These are phyloP conservation scores for Citrus trifoliata DNA, from an alignment of 345 rosid species.

Conservation along the genomic window DNA sequence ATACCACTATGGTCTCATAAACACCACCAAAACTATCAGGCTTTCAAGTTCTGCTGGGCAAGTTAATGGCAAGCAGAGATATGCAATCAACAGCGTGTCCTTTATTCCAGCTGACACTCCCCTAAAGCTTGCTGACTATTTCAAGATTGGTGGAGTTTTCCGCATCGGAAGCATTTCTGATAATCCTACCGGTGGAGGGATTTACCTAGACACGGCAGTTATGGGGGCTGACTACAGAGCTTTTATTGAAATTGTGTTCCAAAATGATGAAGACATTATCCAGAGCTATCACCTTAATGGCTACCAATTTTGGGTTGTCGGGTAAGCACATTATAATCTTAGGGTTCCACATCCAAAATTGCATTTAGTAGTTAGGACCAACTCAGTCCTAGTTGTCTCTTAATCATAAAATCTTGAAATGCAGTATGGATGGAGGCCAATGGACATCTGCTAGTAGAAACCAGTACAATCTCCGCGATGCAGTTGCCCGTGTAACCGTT, in stretches of 20 bases:
- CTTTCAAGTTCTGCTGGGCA: constrained; percentile 81
- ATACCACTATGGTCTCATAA: constrained; percentile 92
- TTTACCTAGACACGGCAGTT: constrained; percentile 85
- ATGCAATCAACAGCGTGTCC: constrained; percentile 85
- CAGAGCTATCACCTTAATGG: constrained; percentile 93
- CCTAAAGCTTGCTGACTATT: constrained; percentile 82
- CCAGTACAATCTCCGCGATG: constrained; percentile 82
- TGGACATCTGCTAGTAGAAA: constrained; percentile 69
- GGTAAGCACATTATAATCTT: constrained; percentile 45
- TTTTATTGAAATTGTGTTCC: constrained; percentile 75
- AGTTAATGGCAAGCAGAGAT: constrained; percentile 81
- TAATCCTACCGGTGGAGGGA: constrained; percentile 67
- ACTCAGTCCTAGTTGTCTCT: not conserved
- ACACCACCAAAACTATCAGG: constrained; percentile 63
- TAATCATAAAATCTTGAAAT: constrained; percentile 1
- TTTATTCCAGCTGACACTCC: constrained; percentile 79
- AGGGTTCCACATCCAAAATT: not conserved
- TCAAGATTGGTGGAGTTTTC: constrained; percentile 84
- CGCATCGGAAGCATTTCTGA: constrained; percentile 60
- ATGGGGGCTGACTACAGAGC: constrained; percentile 67
- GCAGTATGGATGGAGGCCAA: constrained; percentile 95
- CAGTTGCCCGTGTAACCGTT: constrained; percentile 63
- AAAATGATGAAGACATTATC: constrained; percentile 64
- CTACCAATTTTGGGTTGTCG: constrained; percentile 85
- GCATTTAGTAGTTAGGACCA: not conserved